These are phyloP conservation scores for Phytophthora megakarya DNA, from an alignment of 352 stramenopile genomes.

Conservation along the genomic window DNA sequence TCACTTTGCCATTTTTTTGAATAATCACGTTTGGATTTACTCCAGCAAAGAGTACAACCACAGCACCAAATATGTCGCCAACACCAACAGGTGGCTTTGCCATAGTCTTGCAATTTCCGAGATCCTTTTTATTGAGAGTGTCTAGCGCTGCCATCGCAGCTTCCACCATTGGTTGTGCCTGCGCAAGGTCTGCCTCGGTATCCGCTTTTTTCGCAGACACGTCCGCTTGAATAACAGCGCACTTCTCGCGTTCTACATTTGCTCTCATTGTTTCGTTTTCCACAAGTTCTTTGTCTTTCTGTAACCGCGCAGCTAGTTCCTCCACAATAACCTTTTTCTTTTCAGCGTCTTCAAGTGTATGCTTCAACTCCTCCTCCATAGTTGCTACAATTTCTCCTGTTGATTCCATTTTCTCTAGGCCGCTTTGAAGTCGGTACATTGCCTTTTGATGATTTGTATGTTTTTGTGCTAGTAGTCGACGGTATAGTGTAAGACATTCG, in stretches of 20 bases:
- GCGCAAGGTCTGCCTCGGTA: conserved; percentile 73
- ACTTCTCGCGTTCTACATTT: conserved; percentile 91
- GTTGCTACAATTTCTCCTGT: conserved; percentile 90
- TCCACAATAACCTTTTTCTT: conserved; percentile 93
- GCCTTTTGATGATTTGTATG: conserved; percentile 58
- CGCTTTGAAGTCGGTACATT: conserved; percentile 85
- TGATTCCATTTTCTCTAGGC: conserved; percentile 90
- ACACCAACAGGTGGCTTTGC: conserved; percentile 89
- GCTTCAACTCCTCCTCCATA: conserved; percentile 92
- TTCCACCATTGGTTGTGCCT: conserved; percentile 83
- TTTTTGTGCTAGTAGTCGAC: conserved; percentile 73
- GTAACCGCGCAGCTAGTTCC: conserved; percentile 91
- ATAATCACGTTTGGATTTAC: conserved; percentile 71
- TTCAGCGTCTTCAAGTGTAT: conserved; percentile 91
- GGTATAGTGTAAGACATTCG: conserved; percentile 91
- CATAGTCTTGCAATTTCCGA: conserved; percentile 93
- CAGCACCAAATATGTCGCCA: conserved; percentile 83
- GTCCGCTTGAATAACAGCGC: conserved; percentile 92
- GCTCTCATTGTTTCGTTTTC: conserved; percentile 92
- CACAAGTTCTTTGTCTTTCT: conserved; percentile 92
- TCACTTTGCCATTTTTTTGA: conserved; percentile 95
- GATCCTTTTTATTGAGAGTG: conserved; percentile 90
- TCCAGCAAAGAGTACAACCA: conserved; percentile 78
- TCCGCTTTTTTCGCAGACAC: conserved; percentile 90
- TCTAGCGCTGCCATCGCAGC: conserved; percentile 90